A percentile compares a stretch with the other conserved stretches of the same genome.
Conservation (phyloP, 176 grass and related monocot genomes). For the Avena sativa region DNA sequence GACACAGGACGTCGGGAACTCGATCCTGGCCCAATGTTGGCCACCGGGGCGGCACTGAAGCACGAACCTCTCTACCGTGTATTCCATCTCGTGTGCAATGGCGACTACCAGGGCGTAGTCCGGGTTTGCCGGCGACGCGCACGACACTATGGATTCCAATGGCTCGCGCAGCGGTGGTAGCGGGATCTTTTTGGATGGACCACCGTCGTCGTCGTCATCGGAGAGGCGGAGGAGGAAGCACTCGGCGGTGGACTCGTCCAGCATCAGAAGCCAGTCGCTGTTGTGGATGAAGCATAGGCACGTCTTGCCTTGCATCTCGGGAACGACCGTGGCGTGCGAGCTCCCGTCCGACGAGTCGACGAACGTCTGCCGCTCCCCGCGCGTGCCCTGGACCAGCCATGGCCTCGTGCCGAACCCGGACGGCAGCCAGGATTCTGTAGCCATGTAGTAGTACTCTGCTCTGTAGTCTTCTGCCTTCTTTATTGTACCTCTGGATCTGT, state of each 20-base stretch:
- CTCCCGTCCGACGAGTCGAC: neutral
- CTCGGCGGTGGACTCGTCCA: neutral
- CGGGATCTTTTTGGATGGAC: neutral
- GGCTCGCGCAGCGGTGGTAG: neutral
- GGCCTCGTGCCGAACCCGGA: neutral
- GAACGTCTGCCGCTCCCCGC: neutral
- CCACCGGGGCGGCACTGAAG: neutral
- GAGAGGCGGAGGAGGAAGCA: too few relatives aligned
- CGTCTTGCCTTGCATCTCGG: neutral
- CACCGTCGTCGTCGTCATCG: too few relatives aligned
- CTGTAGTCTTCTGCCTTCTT: too few relatives aligned
- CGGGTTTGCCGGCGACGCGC: neutral
- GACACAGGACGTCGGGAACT: neutral
- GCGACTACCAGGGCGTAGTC: neutral
- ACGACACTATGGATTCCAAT: neutral
- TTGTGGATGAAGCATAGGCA: neutral
- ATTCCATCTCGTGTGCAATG: neutral
- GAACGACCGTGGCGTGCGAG: neutral
- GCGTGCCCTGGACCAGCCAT: neutral
- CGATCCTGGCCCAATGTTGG: neutral
- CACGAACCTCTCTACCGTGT: neutral
- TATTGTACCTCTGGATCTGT: too few relatives aligned
- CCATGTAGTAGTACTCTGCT: too few relatives aligned
- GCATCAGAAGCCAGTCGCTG: neutral
- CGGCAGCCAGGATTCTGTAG: too few relatives aligned